Conservation (phyloP, 352 stramenopile genomes). For the Phytopythium mirpurense region DNA sequence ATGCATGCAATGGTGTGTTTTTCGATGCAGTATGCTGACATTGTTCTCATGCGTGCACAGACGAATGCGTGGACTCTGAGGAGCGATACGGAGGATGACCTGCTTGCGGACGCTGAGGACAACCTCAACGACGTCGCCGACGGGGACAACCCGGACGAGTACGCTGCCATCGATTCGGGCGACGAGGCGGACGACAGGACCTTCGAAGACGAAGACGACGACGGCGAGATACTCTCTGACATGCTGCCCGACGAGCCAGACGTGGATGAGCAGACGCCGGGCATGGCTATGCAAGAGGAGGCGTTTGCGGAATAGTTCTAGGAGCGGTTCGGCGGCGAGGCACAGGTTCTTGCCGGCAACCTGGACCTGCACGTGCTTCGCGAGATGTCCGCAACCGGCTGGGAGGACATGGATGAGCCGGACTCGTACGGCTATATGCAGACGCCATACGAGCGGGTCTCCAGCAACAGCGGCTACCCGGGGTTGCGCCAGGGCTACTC, state of each 20-base stretch:
- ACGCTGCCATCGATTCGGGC: too few relatives aligned
- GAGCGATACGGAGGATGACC: not conserved
- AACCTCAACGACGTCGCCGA: not conserved
- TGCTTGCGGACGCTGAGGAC: constrained; percentile 6
- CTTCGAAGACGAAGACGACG: too few relatives aligned
- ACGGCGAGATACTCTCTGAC: too few relatives aligned
- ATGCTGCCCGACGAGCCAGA: too few relatives aligned
- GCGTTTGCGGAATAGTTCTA: not conserved
- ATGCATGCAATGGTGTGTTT: too few relatives aligned
- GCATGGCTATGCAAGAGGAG: not conserved
- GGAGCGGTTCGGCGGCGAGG: not conserved
- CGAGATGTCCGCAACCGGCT: not conserved
- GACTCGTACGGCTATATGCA: not conserved
- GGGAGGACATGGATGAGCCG: not conserved
- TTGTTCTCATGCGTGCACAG: too few relatives aligned
- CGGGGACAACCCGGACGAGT: too few relatives aligned
- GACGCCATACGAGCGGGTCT: not conserved
- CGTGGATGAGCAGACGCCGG: too few relatives aligned
- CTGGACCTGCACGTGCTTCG: not conserved
- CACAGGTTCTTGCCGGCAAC: not conserved
- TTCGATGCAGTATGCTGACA: too few relatives aligned
- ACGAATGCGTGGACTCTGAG: too few relatives aligned
- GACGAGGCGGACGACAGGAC: too few relatives aligned
- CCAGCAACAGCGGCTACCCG: not conserved
- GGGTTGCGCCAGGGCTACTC: not conserved